These are phyloP conservation scores for Coniferiporia weirii DNA, from an alignment of 1,284 basidiomycete species.

Conservation along the genomic window DNA sequence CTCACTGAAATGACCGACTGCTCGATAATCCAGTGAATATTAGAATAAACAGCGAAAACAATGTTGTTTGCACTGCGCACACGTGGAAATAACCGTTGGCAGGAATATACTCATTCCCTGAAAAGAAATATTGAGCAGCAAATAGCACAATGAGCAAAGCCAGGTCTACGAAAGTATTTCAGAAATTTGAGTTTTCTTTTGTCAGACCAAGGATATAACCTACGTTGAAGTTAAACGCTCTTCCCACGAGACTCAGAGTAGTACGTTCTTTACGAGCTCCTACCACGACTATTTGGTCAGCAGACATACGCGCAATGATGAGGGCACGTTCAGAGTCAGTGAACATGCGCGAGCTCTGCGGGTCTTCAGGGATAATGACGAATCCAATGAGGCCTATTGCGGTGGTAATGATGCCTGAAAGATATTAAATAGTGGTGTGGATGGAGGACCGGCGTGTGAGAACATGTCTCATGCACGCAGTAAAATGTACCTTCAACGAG, in stretches of 20 bases:
- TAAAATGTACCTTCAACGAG: slow-evolving; percentile 32
- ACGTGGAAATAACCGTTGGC: slow-evolving; percentile 36
- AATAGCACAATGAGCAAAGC: slow-evolving; percentile 2
- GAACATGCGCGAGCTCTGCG: slow-evolving; percentile 32
- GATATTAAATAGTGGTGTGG: not conserved
- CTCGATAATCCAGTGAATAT: not conserved
- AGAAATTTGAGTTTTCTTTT: not conserved
- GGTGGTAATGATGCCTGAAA: slow-evolving; percentile 34
- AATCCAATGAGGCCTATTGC: slow-evolving; percentile 32
- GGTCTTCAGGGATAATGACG: slow-evolving; percentile 35
- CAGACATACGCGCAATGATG: slow-evolving; percentile 34
- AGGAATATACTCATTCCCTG: slow-evolving; percentile 40
- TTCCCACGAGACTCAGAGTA: slow-evolving; percentile 27
- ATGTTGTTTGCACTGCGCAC: slow-evolving; percentile 24
- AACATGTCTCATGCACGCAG: not conserved
- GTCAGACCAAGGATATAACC: slow-evolving; percentile 1
- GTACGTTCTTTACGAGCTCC: slow-evolving; percentile 32
- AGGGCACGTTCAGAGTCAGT: slow-evolving; percentile 32
- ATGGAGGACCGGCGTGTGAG: not conserved
- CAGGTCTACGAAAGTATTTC: slow-evolving; percentile 19
- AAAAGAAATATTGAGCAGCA: slow-evolving; percentile 24
- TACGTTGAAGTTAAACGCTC: slow-evolving; percentile 37
- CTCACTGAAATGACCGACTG: slow-evolving; percentile 19
- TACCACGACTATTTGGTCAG: slow-evolving; percentile 31
- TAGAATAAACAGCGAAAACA: not conserved